These are phyloP conservation scores for Lasiodiplodia theobromae DNA, from an alignment of 2,329 filamentous ascomycete genomes.

Conservation along the genomic window DNA sequence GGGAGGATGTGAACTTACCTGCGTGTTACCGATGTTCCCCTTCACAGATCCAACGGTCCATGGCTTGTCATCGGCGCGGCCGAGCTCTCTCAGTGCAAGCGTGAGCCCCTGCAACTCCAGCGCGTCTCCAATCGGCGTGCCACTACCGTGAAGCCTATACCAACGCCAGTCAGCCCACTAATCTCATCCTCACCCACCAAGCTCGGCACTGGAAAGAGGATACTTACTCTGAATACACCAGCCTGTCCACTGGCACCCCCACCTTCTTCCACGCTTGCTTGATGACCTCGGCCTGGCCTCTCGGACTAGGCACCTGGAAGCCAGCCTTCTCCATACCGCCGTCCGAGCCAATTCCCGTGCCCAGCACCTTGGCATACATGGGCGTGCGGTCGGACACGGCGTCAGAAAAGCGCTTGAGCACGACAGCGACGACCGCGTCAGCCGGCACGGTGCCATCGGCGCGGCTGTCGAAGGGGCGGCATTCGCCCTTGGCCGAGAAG, in stretches of 20 bases:
- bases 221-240: neutral
- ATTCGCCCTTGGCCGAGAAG: neutral
- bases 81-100: no score
- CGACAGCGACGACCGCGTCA: neutral
- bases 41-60: no score
- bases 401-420: slow-evolving; percentile 45
- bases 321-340: neutral
- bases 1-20: no score
- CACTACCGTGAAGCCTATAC: neutral
- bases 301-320: neutral
- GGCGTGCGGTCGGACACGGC: slow-evolving; percentile 44
- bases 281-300: neutral
- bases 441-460: neutral
- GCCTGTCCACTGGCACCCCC: neutral
- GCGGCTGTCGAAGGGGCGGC: neutral
- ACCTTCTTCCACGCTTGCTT: neutral
- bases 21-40: no score
- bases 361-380: neutral
- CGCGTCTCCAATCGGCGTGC: neutral
- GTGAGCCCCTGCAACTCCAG: neutral
- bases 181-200: no score
- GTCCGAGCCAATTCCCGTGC: neutral
- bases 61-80: no score
- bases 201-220: no score
- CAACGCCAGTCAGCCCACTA: neutral